Evolutionary conservation across 139 green algal genomes (phyloP), one percentile per base, ranked within the genome.

Genomic region (Chlorella sp.): DNA sequence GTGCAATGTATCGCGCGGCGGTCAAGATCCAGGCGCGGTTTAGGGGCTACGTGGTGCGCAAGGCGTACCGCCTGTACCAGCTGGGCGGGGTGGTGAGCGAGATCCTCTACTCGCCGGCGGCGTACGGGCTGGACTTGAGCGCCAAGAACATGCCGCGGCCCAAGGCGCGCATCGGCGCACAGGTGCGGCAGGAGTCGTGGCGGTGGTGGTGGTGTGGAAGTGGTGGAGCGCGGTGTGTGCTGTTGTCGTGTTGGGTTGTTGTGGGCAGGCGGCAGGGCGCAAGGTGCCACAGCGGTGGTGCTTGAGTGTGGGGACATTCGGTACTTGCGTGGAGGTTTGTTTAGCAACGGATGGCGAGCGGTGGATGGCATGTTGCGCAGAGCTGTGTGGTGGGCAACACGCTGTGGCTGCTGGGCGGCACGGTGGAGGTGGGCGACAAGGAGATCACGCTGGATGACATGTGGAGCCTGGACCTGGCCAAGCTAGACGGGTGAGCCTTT

Each of bases 371-470:
- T n/a, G n/a, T n/a, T 55, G 42, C 10, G 17, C 77, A 82, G 73
- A 49, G 90, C 49, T 77, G 76, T 17, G 88, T 98, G 30, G 67
- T 88, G 3, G 86, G 85, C 70, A 95, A 95, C 80, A 90, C 75
- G 26, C 71, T 98, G 69, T 97, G 88, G 85, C 74, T 98, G 68
- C 90, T 92, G 62, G 94, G 93, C 23, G 49, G 92, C 34, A 80
- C 72, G 17, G 35, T 80, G 29, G 74, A 97, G 81, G 74, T 93
- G 10, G 82, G 81, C 35, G 79, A 88, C 26, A 69, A 78, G 3
- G 92, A 97, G 76, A 73, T 98, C 5, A 94, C 91, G 6, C 79
- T 98, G 73, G 94, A 98, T 75, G 94, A 98, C 79, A 72, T 98
- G 49, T 98, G 93, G 92, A 70, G 60, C 24, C 74, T 98, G 6